Percentiles rank a stretch among this genome's conserved stretches.
Conservation (phyloP, 2,329 filamentous ascomycete species). For the Cercospora berteroae region DNA sequence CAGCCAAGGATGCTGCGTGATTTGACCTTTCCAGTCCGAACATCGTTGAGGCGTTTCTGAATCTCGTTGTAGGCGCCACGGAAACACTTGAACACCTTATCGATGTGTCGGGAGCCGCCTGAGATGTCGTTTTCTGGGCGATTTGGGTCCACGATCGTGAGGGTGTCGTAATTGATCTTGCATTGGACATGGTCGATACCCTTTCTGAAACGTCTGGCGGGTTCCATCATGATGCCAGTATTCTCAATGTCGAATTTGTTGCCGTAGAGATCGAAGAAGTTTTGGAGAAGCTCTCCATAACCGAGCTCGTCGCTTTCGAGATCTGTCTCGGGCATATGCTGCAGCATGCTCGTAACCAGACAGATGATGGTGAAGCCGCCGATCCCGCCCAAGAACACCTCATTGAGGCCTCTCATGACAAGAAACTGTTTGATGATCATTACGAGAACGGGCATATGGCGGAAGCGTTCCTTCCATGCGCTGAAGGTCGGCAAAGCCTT, state of each 20-base stretch:
- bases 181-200: conserved; percentile 49
- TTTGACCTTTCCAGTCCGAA: conserved; percentile 40
- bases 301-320: conserved; percentile 58
- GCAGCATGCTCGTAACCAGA: conserved; percentile 83
- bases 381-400: conserved; percentile 85
- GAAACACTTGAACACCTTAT: conserved; percentile 68
- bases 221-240: conserved; percentile 72
- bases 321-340: conserved; percentile 71
- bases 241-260: conserved; percentile 69
- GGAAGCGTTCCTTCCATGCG: conserved; percentile 74
- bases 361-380: conserved; percentile 95
- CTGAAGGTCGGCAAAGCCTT: conserved; percentile 77
- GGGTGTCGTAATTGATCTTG: conserved; percentile 59
- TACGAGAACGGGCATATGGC: conserved; percentile 81
- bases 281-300: conserved; percentile 76
- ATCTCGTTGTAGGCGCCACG: conserved; percentile 60
- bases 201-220: conserved; percentile 75
- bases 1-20: conserved; percentile 63
- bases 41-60: conserved; percentile 36
- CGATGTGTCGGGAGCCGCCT: conserved; percentile 73
- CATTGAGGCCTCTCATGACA: conserved; percentile 83
- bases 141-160: conserved; percentile 92
- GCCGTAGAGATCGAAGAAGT: conserved; percentile 88
- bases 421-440: conserved; percentile 90
- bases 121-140: conserved; percentile 82